Percentiles rank a stretch among this genome's conserved stretches.
Evolutionary conservation across 805 yeast genomes (phyloP).

Genomic region (Danielia reshetovae): DNA sequence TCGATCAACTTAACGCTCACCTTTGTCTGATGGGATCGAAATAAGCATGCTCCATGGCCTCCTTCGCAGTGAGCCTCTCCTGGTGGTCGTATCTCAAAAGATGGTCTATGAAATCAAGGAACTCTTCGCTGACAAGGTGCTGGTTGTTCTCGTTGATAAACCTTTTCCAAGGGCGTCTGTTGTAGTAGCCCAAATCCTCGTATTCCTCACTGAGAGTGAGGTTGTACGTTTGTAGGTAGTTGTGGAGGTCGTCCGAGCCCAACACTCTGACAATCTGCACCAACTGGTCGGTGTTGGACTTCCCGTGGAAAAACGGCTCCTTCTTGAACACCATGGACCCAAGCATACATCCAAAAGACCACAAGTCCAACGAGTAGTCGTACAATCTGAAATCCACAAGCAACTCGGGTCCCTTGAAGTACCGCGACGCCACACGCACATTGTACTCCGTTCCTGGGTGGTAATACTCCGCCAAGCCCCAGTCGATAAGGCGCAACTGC

Average conservation of each 20-base stretch:
- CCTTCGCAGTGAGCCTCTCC: slow-evolving; percentile 81
- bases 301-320: slow-evolving; percentile 92
- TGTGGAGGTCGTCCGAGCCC: slow-evolving; percentile 73
- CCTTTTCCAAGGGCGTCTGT: slow-evolving; percentile 63
- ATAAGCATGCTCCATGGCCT: slow-evolving; percentile 77
- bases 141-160: slow-evolving; percentile 55
- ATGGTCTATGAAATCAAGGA: slow-evolving; percentile 68
- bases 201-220: slow-evolving; percentile 71
- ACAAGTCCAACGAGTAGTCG: slow-evolving; percentile 83
- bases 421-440: slow-evolving; percentile 87
- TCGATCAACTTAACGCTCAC: too few relatives aligned
- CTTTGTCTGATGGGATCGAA: slow-evolving; percentile 37
- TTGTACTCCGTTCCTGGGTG: slow-evolving; percentile 88
- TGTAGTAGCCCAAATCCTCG: slow-evolving; percentile 68
- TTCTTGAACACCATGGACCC: slow-evolving; percentile 85
- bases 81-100: slow-evolving; percentile 82
- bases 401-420: slow-evolving; percentile 89
- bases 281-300: slow-evolving; percentile 85
- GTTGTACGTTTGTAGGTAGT: slow-evolving; percentile 64
- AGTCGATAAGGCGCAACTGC: slow-evolving; percentile 74
- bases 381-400: slow-evolving; percentile 77
- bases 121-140: slow-evolving; percentile 48
- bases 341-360: slow-evolving; percentile 91
- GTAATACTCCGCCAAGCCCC: slow-evolving; percentile 94
- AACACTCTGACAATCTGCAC: slow-evolving; percentile 85